phyloP scores from a whole-genome alignment of 257 asterid species.

The Lavandula angustifolia region DNA sequence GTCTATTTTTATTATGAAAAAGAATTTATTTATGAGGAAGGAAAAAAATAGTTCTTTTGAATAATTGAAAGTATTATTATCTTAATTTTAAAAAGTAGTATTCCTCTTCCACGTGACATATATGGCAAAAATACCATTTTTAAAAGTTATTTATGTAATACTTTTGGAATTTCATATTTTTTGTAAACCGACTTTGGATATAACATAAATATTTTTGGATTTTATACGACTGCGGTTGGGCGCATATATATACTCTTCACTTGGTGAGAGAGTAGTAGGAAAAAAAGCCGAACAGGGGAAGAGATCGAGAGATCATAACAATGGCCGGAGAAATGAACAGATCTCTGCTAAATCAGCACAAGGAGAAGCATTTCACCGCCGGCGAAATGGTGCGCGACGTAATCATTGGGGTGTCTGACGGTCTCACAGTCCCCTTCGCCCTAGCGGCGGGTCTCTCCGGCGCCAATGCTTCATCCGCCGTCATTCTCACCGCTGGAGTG shows the following conservation, averaged over 20 bases:
- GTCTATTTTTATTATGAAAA: too few relatives aligned
- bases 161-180: too few relatives aligned
- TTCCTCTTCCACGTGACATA: too few relatives aligned
- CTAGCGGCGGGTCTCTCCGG: conserved; percentile 97
- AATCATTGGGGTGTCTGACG: conserved; percentile 94
- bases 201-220: too few relatives aligned
- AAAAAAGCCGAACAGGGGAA: not conserved
- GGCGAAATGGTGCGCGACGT: conserved; percentile 89
- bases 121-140: too few relatives aligned
- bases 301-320: not conserved
- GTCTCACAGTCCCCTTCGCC: conserved; percentile 93
- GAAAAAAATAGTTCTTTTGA: too few relatives aligned
- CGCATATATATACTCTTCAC: not conserved
- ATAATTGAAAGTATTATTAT: too few relatives aligned
- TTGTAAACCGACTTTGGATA: too few relatives aligned
- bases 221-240: too few relatives aligned
- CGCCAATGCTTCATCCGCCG: conserved; percentile 84
- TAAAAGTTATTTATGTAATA: too few relatives aligned
- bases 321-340: conserved; percentile 54
- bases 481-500: conserved; percentile 89
- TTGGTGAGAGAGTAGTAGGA: not conserved
- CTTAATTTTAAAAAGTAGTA: too few relatives aligned
- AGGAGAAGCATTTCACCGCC: conserved; percentile 87
- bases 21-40: too few relatives aligned
- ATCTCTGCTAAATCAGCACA: conserved; percentile 56